phyloP scores from a whole-genome alignment of 2,329 filamentous ascomycete genomes.

The Arachnopeziza araneosa region DNA sequence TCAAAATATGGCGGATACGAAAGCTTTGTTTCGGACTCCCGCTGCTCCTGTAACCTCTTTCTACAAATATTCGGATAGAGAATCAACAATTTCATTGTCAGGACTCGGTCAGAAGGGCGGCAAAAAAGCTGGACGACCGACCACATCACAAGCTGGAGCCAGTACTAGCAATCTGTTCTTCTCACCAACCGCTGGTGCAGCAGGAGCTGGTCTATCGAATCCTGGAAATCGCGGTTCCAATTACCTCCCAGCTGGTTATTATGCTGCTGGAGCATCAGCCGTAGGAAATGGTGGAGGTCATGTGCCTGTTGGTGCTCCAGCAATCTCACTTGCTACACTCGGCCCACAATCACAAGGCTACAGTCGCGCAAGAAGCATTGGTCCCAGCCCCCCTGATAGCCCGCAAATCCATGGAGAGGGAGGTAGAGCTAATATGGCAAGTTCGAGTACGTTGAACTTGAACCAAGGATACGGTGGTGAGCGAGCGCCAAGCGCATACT shows the following conservation, averaged over 20 bases:
- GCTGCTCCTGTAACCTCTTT: slow-evolving; percentile 53
- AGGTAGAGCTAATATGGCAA: slow-evolving; percentile 32
- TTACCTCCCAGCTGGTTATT: slow-evolving; percentile 91
- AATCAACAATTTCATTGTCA: slow-evolving; percentile 28
- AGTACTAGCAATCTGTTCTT: slow-evolving; percentile 63
- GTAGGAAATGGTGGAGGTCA: slow-evolving; percentile 30
- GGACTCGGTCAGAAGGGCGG: slow-evolving; percentile 24
- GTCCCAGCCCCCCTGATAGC: slow-evolving; percentile 52
- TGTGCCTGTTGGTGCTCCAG: slow-evolving; percentile 37
- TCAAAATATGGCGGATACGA: slow-evolving; percentile 64
- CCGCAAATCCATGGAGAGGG: slow-evolving; percentile 33
- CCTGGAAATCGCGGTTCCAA: slow-evolving; percentile 61
- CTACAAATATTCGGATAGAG: slow-evolving; percentile 59
- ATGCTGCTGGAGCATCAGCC: slow-evolving; percentile 56
- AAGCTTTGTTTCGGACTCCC: slow-evolving; percentile 53
- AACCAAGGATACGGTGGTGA: slow-evolving; percentile 55
- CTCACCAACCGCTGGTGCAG: slow-evolving; percentile 75
- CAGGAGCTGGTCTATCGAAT: slow-evolving; percentile 45
- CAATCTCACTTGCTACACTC: slow-evolving; percentile 57
- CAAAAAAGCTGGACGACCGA: slow-evolving; percentile 33
- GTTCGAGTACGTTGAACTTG: slow-evolving; percentile 59
- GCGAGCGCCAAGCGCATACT: slow-evolving; percentile 78
- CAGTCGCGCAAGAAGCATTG: slow-evolving; percentile 40
- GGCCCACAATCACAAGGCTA: slow-evolving; percentile 45
- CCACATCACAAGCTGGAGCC: slow-evolving; percentile 28